Conservation (phyloP, 805 yeast species). For the Geotrichum ghanense region DNA sequence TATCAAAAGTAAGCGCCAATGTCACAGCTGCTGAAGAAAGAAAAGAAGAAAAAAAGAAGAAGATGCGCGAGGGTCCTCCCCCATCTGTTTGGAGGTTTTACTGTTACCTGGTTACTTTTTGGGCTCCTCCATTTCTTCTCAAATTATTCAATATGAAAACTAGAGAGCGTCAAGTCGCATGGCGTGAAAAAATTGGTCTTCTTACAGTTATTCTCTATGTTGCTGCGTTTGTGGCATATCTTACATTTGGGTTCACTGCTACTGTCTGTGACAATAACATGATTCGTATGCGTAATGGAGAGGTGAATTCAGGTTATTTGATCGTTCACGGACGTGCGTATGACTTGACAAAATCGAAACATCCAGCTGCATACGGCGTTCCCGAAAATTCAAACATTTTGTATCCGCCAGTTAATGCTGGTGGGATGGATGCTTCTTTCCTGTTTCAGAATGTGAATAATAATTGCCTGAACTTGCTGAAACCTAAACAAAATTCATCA, state of each 20-base stretch:
- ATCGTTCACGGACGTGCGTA: slow-evolving; percentile 78
- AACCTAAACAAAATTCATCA: slow-evolving; percentile 51
- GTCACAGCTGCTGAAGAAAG: slow-evolving; percentile 8
- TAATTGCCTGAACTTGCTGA: slow-evolving; percentile 66
- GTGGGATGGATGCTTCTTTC: slow-evolving; percentile 76
- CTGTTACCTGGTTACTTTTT: slow-evolving; percentile 72
- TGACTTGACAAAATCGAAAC: slow-evolving; percentile 54
- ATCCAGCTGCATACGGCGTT: slow-evolving; percentile 77
- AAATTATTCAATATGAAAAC: slow-evolving; percentile 65
- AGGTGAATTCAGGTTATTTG: slow-evolving; percentile 49
- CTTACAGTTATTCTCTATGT: slow-evolving; percentile 60
- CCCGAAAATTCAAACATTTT: slow-evolving; percentile 57
- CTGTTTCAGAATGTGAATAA: slow-evolving; percentile 88
- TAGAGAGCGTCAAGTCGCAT: slow-evolving; percentile 79
- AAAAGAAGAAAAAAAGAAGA: slow-evolving; percentile 7
- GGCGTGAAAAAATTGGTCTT: slow-evolving; percentile 93
- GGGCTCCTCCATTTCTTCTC: slow-evolving; percentile 78
- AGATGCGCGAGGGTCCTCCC: slow-evolving; percentile 12
- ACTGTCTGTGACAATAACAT: slow-evolving; percentile 53
- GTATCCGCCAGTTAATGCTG: slow-evolving; percentile 80
- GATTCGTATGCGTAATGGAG: slow-evolving; percentile 44
- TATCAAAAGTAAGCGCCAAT: slow-evolving; percentile 7
- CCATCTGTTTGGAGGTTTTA: slow-evolving; percentile 63
- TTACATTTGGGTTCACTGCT: slow-evolving; percentile 83
- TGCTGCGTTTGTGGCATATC: slow-evolving; percentile 71